Evolutionary conservation across 352 stramenopile genomes (phyloP).

Genomic region (Pythium chondricola): DNA sequence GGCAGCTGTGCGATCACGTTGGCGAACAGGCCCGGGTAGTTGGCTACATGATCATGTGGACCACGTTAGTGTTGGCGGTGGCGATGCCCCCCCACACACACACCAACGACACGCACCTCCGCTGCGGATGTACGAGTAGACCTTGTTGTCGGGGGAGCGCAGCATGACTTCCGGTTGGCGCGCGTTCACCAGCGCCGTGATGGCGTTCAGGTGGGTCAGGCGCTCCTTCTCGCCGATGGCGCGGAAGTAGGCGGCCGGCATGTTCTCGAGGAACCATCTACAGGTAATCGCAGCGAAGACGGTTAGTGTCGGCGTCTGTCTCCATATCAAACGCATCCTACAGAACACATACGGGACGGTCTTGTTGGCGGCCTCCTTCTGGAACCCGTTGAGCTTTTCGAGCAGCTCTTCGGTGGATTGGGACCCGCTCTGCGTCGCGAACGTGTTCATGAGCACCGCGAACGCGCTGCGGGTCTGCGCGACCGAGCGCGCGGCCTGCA

Average conservation of each 20-base stretch:
- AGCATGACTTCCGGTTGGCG: conserved; percentile 79
- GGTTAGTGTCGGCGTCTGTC: too few species aligned
- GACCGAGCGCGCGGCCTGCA: conserved; percentile 32
- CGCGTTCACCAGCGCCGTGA: conserved; percentile 70
- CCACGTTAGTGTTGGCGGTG: too few species aligned
- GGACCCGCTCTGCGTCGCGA: conserved; percentile 32
- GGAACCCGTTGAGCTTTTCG: conserved; percentile 54
- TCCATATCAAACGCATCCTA: too few species aligned
- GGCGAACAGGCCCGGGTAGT: conserved; percentile 67
- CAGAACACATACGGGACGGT: conserved; percentile 41
- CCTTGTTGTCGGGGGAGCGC: conserved; percentile 62
- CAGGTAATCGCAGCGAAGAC: too few species aligned
- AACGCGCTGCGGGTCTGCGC: conserved; percentile 24
- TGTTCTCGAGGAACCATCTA: conserved; percentile 86
- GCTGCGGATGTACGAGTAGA: conserved; percentile 82
- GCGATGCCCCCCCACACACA: too few species aligned
- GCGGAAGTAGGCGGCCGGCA: conserved; percentile 87
- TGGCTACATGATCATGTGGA: conserved; percentile 14
- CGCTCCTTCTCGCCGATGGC: conserved; percentile 79
- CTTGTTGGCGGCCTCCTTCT: conserved; percentile 60
- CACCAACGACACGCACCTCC: conserved; percentile 31
- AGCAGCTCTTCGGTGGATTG: conserved; percentile 43
- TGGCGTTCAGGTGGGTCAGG: conserved; percentile 84
- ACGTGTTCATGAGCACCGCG: conserved; percentile 33
- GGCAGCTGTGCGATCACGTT: conserved; percentile 70